Evolutionary conservation across 352 stramenopile species (phyloP).

Genomic region (Pythium rhizo-oryzae): DNA sequence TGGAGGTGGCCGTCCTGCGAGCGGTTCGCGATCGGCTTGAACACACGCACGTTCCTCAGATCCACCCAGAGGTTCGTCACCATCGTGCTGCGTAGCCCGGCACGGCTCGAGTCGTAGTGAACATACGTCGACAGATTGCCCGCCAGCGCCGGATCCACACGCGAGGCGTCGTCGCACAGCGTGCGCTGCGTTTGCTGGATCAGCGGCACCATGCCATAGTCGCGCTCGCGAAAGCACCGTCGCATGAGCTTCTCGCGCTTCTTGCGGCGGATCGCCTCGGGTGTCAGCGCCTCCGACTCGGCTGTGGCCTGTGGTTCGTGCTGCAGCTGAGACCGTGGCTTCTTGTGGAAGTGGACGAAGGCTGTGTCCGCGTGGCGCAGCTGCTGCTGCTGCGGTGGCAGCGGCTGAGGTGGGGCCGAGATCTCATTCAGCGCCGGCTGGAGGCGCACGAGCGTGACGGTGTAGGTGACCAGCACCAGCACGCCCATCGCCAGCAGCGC

Average conservation of each 20-base stretch:
- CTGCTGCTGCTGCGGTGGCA: not conserved
- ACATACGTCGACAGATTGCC: constrained; percentile 3
- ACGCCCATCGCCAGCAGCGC: not conserved
- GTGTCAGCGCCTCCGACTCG: not conserved
- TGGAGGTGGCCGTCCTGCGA: constrained; percentile 37
- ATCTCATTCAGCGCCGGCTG: not conserved
- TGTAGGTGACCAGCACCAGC: not conserved
- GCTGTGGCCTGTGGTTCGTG: not conserved
- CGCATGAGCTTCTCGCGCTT: constrained; percentile 5
- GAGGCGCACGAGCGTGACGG: not conserved
- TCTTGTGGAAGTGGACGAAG: not conserved
- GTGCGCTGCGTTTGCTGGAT: not conserved
- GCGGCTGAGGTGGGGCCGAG: not conserved
- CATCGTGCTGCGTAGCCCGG: constrained; percentile 32
- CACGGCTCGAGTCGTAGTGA: constrained; percentile 15
- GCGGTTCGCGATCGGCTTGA: constrained; percentile 32
- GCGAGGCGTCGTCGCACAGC: not conserved
- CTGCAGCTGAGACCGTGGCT: not conserved
- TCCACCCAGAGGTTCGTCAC: constrained; percentile 60
- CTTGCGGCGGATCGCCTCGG: constrained; percentile 1
- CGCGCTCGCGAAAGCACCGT: constrained; percentile 6
- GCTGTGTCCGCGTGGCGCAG: not conserved
- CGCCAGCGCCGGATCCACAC: constrained; percentile 22
- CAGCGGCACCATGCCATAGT: constrained; percentile 12
- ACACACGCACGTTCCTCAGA: constrained; percentile 31